Conservation (phyloP, 148 eudicot genomes). For the Rhododendron griersonianum region DNA sequence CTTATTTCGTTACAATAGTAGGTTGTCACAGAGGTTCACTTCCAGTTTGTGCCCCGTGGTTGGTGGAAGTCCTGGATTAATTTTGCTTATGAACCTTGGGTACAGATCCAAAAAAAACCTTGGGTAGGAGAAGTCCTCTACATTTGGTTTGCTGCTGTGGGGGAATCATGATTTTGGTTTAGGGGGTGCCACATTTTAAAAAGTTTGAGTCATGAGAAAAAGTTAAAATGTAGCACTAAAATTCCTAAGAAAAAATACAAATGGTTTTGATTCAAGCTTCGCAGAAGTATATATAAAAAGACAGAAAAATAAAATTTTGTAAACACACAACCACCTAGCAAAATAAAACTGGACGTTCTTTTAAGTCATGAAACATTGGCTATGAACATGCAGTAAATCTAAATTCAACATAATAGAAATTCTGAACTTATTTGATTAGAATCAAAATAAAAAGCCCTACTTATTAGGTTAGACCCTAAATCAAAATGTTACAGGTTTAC, state of each 20-base stretch:
- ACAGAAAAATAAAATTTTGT: no score
- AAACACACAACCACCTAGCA: background rate
- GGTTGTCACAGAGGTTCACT: background rate
- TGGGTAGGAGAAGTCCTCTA: background rate
- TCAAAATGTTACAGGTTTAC: background rate
- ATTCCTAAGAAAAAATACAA: background rate
- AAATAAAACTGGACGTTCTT: background rate
- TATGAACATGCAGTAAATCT: no score
- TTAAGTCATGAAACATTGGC: background rate
- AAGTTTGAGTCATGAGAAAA: background rate
- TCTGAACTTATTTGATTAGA: no score
- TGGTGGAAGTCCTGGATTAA: background rate
- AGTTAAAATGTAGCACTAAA: background rate
- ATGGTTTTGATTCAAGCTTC: background rate
- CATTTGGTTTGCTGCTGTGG: background rate
- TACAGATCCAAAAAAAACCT: background rate
- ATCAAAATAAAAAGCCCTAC: no score
- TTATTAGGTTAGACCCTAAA: background rate
- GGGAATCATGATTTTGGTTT: background rate
- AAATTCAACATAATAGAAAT: background rate
- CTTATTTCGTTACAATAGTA: background rate
- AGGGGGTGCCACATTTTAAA: background rate
- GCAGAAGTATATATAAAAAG: background rate
- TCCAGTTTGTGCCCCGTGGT: background rate
- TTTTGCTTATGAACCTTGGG: background rate